These are phyloP conservation scores for Rhodamnia argentea DNA, from an alignment of 345 rosid species.

Conservation along the genomic window DNA sequence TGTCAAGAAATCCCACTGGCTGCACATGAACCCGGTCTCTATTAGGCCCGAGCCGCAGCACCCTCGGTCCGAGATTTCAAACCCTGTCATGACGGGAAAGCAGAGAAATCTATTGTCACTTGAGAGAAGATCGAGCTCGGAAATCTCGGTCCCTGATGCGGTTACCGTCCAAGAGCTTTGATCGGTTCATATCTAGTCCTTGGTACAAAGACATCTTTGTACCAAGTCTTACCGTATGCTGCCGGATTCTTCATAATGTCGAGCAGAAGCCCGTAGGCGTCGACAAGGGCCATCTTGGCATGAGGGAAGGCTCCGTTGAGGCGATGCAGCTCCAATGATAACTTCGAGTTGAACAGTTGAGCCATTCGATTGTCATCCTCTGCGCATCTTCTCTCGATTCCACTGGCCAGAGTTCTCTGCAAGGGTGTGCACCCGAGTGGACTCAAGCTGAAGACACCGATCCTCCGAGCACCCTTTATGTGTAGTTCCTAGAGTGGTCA, in stretches of 20 bases:
- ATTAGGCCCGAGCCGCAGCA: slow-evolving; percentile 33
- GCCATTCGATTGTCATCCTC: slow-evolving; percentile 10
- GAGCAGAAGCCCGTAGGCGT: slow-evolving; percentile 6
- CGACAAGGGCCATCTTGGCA: slow-evolving; percentile 2
- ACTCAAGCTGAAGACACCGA: not conserved
- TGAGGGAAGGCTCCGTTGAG: not conserved
- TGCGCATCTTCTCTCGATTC: slow-evolving; percentile 1
- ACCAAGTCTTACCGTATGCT: slow-evolving; percentile 12
- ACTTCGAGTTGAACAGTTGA: slow-evolving; percentile 15
- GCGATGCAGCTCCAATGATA: not conserved
- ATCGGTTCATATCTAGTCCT: not conserved
- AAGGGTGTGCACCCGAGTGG: slow-evolving; percentile 24
- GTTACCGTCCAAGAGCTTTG: not conserved
- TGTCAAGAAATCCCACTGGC: not conserved
- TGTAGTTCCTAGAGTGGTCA: slow-evolving; percentile 11
- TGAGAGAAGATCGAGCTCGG: not conserved
- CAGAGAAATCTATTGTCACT: not conserved
- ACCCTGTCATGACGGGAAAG: slow-evolving; percentile 12
- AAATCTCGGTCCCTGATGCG: fast-evolving
- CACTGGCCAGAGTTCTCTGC: slow-evolving; percentile 8
- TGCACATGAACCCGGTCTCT: slow-evolving; percentile 18
- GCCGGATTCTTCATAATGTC: slow-evolving; percentile 8
- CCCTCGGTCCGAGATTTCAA: slow-evolving; percentile 21
- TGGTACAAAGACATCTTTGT: not conserved
- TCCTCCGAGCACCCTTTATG: slow-evolving; percentile 16